A percentile compares a stretch with the other conserved stretches of the same genome.
Evolutionary conservation across 345 rosid species (phyloP).

Genomic region (Erodium maritimum): DNA sequence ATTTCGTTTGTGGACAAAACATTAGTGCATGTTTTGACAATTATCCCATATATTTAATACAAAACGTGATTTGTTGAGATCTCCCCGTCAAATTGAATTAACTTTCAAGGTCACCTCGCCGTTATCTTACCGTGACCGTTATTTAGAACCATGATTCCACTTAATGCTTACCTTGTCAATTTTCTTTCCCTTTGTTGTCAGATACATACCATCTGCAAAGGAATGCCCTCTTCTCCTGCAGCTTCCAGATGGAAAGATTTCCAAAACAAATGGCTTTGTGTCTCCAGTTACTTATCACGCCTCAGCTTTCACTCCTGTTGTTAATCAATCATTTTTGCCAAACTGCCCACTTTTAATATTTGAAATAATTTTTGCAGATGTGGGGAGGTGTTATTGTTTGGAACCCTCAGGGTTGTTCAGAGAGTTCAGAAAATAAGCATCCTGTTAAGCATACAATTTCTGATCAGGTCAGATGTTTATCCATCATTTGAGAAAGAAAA

Average conservation of each 20-base stretch:
- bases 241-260: slow-evolving; percentile 78
- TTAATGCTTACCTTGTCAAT: not conserved
- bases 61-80: too few species aligned
- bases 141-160: too few species aligned
- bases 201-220: slow-evolving; percentile 74
- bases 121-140: too few species aligned
- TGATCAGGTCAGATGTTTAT: slow-evolving; percentile 34
- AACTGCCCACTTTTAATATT: slow-evolving; percentile 6
- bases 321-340: slow-evolving; percentile 1
- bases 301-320: slow-evolving; percentile 7
- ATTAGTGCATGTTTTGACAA: too few species aligned
- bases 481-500: not conserved
- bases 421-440: slow-evolving; percentile 26
- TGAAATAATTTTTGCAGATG: slow-evolving; percentile 39
- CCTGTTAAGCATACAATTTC: slow-evolving; percentile 35
- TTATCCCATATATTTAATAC: too few species aligned
- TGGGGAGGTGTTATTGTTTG: slow-evolving; percentile 95
- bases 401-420: slow-evolving; percentile 52
- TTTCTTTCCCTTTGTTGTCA: slow-evolving; percentile 20
- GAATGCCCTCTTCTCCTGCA: slow-evolving; percentile 82
- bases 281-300: slow-evolving; percentile 63
- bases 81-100: too few species aligned
- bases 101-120: too few species aligned
- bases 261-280: slow-evolving; percentile 82
- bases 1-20: too few species aligned